Evolutionary conservation across 805 yeast genomes (phyloP), one percentile per base, ranked within the genome.

Genomic region (Candida rishiriensis): DNA sequence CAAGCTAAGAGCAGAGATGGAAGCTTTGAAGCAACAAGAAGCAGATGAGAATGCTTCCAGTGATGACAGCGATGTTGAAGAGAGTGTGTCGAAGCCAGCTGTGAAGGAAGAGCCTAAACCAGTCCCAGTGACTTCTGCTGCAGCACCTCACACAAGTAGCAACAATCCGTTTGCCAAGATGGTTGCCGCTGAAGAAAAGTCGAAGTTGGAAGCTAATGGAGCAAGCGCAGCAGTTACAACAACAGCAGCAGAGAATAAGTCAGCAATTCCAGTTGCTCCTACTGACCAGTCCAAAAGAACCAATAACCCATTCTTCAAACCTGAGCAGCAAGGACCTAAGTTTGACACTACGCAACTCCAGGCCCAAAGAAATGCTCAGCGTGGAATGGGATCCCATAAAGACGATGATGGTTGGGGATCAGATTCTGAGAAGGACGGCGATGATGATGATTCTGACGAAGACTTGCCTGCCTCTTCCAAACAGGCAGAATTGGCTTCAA

Each of bases 341-440:
- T 65, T 81, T 51, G 87, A 83, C 56, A 66, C 76, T 1, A 71
- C 71, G 48, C 78, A 79, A 47, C 78, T 85, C 28, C 83, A 80
- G 44, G 83, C 82, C 2, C 90, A 85, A 62, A 72, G 93, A 63
- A 79, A 76, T 26, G 78, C 86, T 8, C 91, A 85, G 60, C 72
- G 90, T 62, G 83, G 83, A 3, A 55, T 67, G 35, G 26, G 26
- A 21, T 65, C 66, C 9, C 64, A 58, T 26, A 70, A 65, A 34
- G 70, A 66, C 41, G 80, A 67, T 44, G 75, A 75, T 66, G 50
- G 55, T 45, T 61, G 59, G 3, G 59, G 64, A 56, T 56, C 63
- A 2, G 79, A 79, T 48, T 78, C 75, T 41, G 69, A 52, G 3
- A 53, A 55, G 5, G 65, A 55, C 3, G n/a, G n/a, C n/a, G 65